phyloP scores from a whole-genome alignment of 345 rosid genomes.

The Pseudoturritis turrita region DNA sequence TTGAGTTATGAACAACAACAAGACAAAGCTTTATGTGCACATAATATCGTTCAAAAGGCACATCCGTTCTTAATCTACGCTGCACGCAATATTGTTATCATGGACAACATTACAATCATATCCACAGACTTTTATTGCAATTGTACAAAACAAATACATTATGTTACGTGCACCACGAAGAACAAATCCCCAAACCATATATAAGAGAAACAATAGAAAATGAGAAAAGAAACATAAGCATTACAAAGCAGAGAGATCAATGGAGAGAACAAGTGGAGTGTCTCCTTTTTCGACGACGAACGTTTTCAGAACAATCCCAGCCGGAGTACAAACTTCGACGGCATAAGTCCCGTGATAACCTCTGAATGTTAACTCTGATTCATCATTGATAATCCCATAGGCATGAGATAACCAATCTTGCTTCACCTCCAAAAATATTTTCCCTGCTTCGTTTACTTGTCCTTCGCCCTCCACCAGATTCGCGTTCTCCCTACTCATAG shows the following conservation, averaged over 20 bases:
- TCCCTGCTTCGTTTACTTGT: slow-evolving; percentile 71
- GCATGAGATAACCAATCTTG: slow-evolving; percentile 66
- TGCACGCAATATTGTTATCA: background rate
- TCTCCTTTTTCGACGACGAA: slow-evolving; percentile 62
- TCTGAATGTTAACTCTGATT: slow-evolving; percentile 54
- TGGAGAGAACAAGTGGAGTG: slow-evolving; percentile 45
- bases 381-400: slow-evolving; percentile 48
- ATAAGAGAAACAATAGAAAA: background rate
- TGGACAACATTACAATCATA: background rate
- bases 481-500: slow-evolving; percentile 61
- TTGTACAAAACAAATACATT: background rate
- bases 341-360: slow-evolving; percentile 70
- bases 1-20: too few relatives aligned
- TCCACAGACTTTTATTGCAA: background rate
- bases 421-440: slow-evolving; percentile 52
- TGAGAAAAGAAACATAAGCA: background rate
- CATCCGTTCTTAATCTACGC: too few relatives aligned
- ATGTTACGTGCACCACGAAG: background rate
- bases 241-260: slow-evolving; percentile 38
- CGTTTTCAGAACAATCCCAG: slow-evolving; percentile 43
- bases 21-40: too few relatives aligned
- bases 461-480: slow-evolving; percentile 86
- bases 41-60: too few relatives aligned
- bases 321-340: slow-evolving; percentile 41
- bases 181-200: background rate